Base-by-base conservation (phyloP, 2,329 filamentous ascomycete species). In the Pestalotiopsis sp. region DNA sequence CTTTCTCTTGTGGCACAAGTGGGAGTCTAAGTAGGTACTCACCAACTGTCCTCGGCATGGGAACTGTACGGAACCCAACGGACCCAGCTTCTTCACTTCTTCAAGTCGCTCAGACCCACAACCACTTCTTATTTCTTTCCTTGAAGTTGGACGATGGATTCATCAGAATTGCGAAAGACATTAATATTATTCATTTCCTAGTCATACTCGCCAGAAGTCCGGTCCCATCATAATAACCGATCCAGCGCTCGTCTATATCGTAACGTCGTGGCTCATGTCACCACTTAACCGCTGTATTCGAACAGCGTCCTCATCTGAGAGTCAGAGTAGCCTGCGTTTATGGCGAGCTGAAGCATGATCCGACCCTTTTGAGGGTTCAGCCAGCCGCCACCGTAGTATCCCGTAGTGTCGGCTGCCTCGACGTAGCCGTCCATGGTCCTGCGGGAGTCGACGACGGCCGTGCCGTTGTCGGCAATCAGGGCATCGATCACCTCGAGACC, bases 341-440 rank as follows among this genome's bases (percentile, higher is more conserved):
- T n/a, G 17, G 65, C 52, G n/a, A 66, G 65, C 57, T 66, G 65
- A 17, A 66, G 56, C 11, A 20, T 60, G 52, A 66, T 66, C 12
- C 65, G 36, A 12, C 31, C 57, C 27, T 61, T 59, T 38, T 66
- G 52, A 5, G 65, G 65, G 41, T 49, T 66, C 36, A 66, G 17
- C n/a, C 59, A 61, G 11, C 64, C 64, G 25, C 86, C 86, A 61
- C 81, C 39, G 77, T 71, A 70, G 45, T 71, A 72, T 7, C 83
- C 83, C 60, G 84, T 82, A 1, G 76, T 72, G 57, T 77, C 80
- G 20, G 75, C 75, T 2, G 67, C 72, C 64, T 83, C 82, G n/a
- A 87, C 85, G 69, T 84, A 86, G 0, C 87, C 87, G 64, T 85
- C 85, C 69, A 82, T 80, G n/a, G 83, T 82, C 45, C 87, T 76